phyloP scores from a whole-genome alignment of 768 basidiomycete genomes.

The Pisolithus tinctorius region DNA sequence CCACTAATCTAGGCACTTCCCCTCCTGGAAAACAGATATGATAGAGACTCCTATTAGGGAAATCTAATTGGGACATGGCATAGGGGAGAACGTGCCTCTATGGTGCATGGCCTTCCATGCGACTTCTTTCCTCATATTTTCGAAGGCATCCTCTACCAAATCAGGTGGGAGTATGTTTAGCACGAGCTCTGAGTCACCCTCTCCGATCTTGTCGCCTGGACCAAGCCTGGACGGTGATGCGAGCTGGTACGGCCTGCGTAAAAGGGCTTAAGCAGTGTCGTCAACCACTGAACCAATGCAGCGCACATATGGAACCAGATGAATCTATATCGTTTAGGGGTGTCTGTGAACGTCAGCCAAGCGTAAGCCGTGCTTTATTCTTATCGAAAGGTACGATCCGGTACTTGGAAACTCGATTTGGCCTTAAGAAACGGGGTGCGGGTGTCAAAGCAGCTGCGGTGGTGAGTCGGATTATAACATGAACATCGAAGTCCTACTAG shows the following conservation, averaged over 20 bases:
- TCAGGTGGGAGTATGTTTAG: slow-evolving; percentile 50
- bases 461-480: too few species aligned
- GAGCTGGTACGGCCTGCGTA: slow-evolving; percentile 20
- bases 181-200: slow-evolving; percentile 63
- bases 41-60: neutral
- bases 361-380: too few species aligned
- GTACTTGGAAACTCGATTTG: too few species aligned
- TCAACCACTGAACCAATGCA: too few species aligned
- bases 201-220: slow-evolving; percentile 43
- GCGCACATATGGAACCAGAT: too few species aligned
- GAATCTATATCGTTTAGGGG: too few species aligned
- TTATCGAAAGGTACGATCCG: too few species aligned
- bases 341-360: too few species aligned
- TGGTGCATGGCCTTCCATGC: slow-evolving; percentile 71
- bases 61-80: neutral
- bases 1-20: slow-evolving; percentile 62
- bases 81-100: slow-evolving; percentile 40
- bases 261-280: neutral
- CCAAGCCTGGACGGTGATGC: slow-evolving; percentile 21
- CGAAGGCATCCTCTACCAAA: slow-evolving; percentile 51
- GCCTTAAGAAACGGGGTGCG: too few species aligned
- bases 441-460: too few species aligned
- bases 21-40: slow-evolving; percentile 41
- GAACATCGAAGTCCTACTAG: too few species aligned
- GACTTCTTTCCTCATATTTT: slow-evolving; percentile 55